A percentile compares a stretch with the other conserved stretches of the same genome.
Evolutionary conservation across 2,329 filamentous ascomycete species (phyloP).

Genomic region (Aspergillus ochraceoroseus): DNA sequence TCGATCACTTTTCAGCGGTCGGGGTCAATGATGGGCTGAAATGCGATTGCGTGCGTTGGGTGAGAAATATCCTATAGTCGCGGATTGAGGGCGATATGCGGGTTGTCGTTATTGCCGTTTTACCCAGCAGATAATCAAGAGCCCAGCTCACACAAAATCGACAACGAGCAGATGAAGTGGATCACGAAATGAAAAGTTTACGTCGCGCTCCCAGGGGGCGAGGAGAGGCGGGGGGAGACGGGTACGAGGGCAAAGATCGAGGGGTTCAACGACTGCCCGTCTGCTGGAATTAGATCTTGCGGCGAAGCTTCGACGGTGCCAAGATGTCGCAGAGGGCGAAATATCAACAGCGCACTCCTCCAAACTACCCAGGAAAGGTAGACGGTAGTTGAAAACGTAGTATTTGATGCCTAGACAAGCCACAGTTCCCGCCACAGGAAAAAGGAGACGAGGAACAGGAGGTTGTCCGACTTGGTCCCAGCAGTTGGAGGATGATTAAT

Average conservation of each 20-base stretch:
- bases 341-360: too few relatives aligned
- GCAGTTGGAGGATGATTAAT: not conserved
- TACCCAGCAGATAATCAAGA: slow-evolving; percentile 8
- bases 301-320: slow-evolving; percentile 5
- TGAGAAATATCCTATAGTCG: not conserved
- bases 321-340: slow-evolving; percentile 5
- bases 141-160: not conserved
- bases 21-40: not conserved
- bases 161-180: not conserved
- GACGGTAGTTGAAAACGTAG: not conserved
- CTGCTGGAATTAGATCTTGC: slow-evolving; percentile 1
- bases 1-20: slow-evolving; percentile 10
- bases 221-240: not conserved
- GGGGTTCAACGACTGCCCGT: slow-evolving; percentile 1
- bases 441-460: slow-evolving; percentile 1
- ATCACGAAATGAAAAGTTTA: not conserved
- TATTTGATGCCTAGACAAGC: not conserved
- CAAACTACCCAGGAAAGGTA: not conserved
- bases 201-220: not conserved
- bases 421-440: not conserved
- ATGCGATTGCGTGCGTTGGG: slow-evolving; percentile 2
- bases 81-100: slow-evolving; percentile 7
- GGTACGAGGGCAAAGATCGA: not conserved
- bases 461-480: too few relatives aligned
- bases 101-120: slow-evolving; percentile 12